A percentile compares a stretch with the other conserved stretches of the same genome.
Conservation (phyloP, 257 asterid genomes). For the Fraxinus excelsior region DNA sequence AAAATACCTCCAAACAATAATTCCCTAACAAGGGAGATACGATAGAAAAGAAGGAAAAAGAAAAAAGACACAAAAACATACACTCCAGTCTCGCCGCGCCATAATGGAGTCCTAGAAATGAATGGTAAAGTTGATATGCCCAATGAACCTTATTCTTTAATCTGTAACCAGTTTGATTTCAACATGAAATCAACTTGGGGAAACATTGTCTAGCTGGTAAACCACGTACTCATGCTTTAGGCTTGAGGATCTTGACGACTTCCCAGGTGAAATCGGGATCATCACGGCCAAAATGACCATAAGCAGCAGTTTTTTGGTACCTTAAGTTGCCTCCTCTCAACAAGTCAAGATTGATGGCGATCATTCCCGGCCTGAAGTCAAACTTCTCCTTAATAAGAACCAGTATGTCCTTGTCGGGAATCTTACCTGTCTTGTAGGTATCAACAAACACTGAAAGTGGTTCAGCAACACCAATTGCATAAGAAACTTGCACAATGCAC, state of each 20-base stretch:
- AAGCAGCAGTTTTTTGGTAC: slow-evolving; percentile 78
- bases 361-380: slow-evolving; percentile 84
- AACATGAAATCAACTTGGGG: slow-evolving; percentile 17
- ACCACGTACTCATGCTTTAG: slow-evolving; percentile 43
- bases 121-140: slow-evolving; percentile 24
- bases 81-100: slow-evolving; percentile 29
- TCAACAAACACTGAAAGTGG: slow-evolving; percentile 73
- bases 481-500: slow-evolving; percentile 69
- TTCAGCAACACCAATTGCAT: slow-evolving; percentile 77
- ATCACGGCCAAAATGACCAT: slow-evolving; percentile 74
- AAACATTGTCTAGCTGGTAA: background rate
- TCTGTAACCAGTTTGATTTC: slow-evolving; percentile 25
- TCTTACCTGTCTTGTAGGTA: slow-evolving; percentile 65
- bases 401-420: slow-evolving; percentile 66
- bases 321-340: slow-evolving; percentile 68
- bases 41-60: slow-evolving; percentile 3
- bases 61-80: slow-evolving; percentile 23
- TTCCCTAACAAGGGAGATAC: background rate
- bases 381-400: slow-evolving; percentile 58
- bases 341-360: slow-evolving; percentile 63
- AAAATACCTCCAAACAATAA: slow-evolving; percentile 21
- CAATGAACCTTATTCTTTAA: slow-evolving; percentile 30
- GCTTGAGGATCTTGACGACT: slow-evolving; percentile 62
- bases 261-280: slow-evolving; percentile 79
- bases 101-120: slow-evolving; percentile 25